Percentiles rank a stretch among this genome's conserved stretches.
phyloP scores from a whole-genome alignment of 192 early-diverging fungal genomes.

The Rhizophagus sp. region DNA sequence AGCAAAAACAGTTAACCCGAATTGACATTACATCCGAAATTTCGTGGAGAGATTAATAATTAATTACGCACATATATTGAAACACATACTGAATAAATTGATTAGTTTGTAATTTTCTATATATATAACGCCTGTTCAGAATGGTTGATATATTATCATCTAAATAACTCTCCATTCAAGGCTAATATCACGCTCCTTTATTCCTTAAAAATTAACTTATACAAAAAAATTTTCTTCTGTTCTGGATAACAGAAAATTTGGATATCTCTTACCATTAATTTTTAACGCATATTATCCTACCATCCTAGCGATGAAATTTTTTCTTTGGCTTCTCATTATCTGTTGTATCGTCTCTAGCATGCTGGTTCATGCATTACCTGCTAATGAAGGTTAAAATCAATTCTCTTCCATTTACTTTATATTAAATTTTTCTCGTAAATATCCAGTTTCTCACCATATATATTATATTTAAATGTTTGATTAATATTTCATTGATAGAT shows the following conservation, averaged over 20 bases:
- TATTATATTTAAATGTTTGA: conserved; percentile 20
- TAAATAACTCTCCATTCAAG: background rate
- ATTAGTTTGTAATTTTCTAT: conserved; percentile 33
- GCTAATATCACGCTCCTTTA: conserved; percentile 15
- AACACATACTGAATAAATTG: conserved; percentile 14
- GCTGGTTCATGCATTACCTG: conserved; percentile 27
- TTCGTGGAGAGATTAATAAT: background rate
- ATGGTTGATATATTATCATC: conserved; percentile 13
- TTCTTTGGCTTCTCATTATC: conserved; percentile 31
- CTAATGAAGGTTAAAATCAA: conserved; percentile 30
- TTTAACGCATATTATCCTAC: conserved; percentile 27
- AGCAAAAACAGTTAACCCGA: background rate
- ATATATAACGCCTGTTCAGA: conserved; percentile 31
- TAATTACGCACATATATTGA: background rate
- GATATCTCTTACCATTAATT: conserved; percentile 9
- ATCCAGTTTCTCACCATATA: conserved; percentile 10
- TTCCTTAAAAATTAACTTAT: conserved; percentile 29
- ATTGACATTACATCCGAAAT: conserved; percentile 28
- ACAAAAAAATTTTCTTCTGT: conserved; percentile 23
- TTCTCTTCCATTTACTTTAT: conserved; percentile 32
- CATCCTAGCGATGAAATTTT: conserved; percentile 27
- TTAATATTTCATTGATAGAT: conserved; percentile 28
- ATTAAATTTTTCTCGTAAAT: conserved; percentile 28
- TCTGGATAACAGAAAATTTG: conserved; percentile 31
- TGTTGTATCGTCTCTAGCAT: conserved; percentile 26